phyloP scores from a whole-genome alignment of 2,329 filamentous ascomycete genomes.

The Calonectria naviculata region DNA sequence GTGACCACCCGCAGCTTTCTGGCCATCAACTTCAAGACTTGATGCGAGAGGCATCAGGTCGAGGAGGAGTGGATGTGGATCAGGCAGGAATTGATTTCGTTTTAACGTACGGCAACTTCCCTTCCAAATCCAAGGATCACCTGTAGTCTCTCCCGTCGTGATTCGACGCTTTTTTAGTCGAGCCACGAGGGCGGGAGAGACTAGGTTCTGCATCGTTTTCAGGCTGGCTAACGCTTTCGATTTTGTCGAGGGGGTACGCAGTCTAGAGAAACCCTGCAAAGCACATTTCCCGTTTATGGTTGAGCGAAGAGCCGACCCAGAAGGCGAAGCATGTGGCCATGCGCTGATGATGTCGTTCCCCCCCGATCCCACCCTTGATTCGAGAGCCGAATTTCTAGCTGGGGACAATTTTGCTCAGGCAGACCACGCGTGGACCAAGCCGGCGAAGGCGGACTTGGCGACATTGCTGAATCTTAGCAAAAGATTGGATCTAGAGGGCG shows the following conservation, averaged over 20 bases:
- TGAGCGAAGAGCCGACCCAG: conserved; percentile 66
- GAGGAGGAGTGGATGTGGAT: conserved; percentile 74
- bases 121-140: conserved; percentile 68
- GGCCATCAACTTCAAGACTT: conserved; percentile 45
- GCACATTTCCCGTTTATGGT: conserved; percentile 86
- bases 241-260: conserved; percentile 60
- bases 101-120: conserved; percentile 80
- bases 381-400: conserved; percentile 64
- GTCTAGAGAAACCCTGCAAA: conserved; percentile 93
- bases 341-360: conserved; percentile 94
- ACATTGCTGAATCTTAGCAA: conserved; percentile 88
- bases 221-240: conserved; percentile 57
- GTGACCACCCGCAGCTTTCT: conserved; percentile 39
- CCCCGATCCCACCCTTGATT: conserved; percentile 69
- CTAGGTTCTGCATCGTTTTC: conserved; percentile 26
- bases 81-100: conserved; percentile 91
- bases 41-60: conserved; percentile 36
- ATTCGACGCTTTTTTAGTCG: conserved; percentile 36
- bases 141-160: conserved; percentile 72
- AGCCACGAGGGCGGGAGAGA: conserved; percentile 8
- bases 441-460: conserved; percentile 79
- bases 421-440: conserved; percentile 68
- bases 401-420: conserved; percentile 55
- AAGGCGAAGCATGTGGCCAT: conserved; percentile 83
- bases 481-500: conserved; percentile 84